Conservation (phyloP, 306 rosid species). For the Neltuma alba region DNA sequence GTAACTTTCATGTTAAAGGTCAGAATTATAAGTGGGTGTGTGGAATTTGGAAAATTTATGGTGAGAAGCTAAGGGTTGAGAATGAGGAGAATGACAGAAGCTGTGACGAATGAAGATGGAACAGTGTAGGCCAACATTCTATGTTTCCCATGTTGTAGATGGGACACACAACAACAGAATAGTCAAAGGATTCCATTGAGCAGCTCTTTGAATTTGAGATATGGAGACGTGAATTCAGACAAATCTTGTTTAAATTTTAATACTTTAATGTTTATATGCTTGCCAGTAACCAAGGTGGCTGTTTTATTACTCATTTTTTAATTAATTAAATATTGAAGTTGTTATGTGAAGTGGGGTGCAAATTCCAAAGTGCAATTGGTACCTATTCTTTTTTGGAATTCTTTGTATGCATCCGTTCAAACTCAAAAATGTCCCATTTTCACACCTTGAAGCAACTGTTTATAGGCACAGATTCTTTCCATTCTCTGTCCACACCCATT, state of each 20-base stretch:
- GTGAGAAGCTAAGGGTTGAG: not conserved
- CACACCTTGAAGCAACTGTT: constrained; percentile 1
- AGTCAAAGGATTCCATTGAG: constrained; percentile 38
- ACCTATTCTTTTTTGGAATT: not conserved
- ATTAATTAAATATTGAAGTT: not conserved
- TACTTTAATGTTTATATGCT: not conserved
- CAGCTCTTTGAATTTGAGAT: not conserved
- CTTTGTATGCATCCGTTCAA: not conserved
- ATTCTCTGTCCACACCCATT: not conserved
- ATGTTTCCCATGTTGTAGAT: constrained; percentile 40
- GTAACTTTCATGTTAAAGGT: no score
- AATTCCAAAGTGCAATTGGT: not conserved
- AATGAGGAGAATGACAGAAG: constrained; percentile 15
- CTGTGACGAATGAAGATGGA: constrained; percentile 13
- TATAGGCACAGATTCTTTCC: not conserved
- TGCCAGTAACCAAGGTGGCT: not conserved
- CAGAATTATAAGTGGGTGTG: no score
- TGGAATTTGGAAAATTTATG: not conserved
- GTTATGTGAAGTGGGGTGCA: not conserved
- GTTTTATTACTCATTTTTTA: not conserved
- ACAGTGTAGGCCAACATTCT: constrained; percentile 33
- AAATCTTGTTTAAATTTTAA: constrained; percentile 6
- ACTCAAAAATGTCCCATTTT: not conserved
- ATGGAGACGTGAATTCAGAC: not conserved
- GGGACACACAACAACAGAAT: constrained; percentile 10